These are phyloP conservation scores for Marchantia paleacea DNA, from an alignment of 225 moss, liverwort and hornwort species.

Conservation along the genomic window DNA sequence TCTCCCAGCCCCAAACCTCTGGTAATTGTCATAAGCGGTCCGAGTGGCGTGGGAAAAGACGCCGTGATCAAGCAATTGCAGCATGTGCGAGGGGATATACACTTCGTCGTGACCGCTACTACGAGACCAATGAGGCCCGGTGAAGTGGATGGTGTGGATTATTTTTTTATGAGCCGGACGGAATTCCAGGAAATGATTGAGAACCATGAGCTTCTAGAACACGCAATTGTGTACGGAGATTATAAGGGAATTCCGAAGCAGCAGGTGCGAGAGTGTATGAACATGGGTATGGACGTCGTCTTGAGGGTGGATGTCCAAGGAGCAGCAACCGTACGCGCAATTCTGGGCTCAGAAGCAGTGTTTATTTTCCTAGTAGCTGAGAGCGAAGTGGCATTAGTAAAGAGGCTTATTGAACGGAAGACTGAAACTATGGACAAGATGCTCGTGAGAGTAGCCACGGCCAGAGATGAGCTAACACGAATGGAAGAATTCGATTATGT, in stretches of 20 bases:
- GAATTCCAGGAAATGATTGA: slow-evolving; percentile 90
- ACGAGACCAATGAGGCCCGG: slow-evolving; percentile 73
- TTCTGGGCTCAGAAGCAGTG: slow-evolving; percentile 82
- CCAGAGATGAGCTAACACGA: slow-evolving; percentile 85
- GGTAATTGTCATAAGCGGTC: slow-evolving; percentile 91
- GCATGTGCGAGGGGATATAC: slow-evolving; percentile 68
- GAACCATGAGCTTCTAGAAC: slow-evolving; percentile 82
- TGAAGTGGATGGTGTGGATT: slow-evolving; percentile 87
- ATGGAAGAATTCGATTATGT: slow-evolving; percentile 91
- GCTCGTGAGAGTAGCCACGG: slow-evolving; percentile 83
- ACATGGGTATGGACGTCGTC: slow-evolving; percentile 76
- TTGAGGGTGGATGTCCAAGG: slow-evolving; percentile 97
- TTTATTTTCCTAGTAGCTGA: slow-evolving; percentile 95
- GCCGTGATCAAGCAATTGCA: slow-evolving; percentile 94
- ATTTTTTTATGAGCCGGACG: slow-evolving; percentile 85
- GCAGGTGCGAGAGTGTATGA: slow-evolving; percentile 88
- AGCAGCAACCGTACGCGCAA: slow-evolving; percentile 82
- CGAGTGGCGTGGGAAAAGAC: slow-evolving; percentile 97
- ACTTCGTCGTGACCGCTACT: slow-evolving; percentile 93
- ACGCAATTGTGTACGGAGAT: slow-evolving; percentile 95
- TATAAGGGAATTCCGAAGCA: slow-evolving; percentile 99
- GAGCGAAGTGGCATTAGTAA: slow-evolving; percentile 80
- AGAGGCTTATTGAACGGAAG: slow-evolving; percentile 81
- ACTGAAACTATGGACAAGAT: slow-evolving; percentile 91
- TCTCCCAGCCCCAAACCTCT: slow-evolving; percentile 71